phyloP scores from a whole-genome alignment of 2,329 filamentous ascomycete genomes.

The Aspergillus sp. region DNA sequence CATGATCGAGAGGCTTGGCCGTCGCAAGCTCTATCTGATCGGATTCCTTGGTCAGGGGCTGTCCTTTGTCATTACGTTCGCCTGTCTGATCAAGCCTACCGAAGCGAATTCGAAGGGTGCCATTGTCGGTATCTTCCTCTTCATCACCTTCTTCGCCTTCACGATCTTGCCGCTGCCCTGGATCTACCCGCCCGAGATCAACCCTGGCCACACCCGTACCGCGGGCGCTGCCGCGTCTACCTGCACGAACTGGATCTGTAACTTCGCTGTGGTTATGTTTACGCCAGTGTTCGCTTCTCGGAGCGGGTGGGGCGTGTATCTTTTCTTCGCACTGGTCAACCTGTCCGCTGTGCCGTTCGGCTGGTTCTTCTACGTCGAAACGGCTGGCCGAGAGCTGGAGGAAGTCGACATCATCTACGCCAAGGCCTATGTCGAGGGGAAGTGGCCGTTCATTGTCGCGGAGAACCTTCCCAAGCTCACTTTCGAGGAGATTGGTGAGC shows the following conservation, averaged over 20 bases:
- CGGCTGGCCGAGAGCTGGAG: conserved; percentile 33
- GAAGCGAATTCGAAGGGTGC: conserved; percentile 23
- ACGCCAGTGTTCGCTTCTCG: conserved; percentile 28
- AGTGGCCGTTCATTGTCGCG: conserved; percentile 18
- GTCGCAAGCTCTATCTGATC: conserved; percentile 26
- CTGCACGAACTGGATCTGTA: conserved; percentile 45
- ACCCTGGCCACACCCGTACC: conserved; percentile 44
- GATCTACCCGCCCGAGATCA: conserved; percentile 41
- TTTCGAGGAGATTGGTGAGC: conserved; percentile 16
- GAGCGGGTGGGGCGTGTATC: conserved; percentile 31
- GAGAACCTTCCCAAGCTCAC: conserved; percentile 21
- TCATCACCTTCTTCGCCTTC: conserved; percentile 57
- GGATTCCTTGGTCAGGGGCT: conserved; percentile 26
- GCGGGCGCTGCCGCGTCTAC: conserved; percentile 44
- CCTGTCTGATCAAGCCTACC: conserved; percentile 20
- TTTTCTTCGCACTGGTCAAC: conserved; percentile 33
- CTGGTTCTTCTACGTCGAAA: conserved; percentile 45
- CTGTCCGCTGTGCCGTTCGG: conserved; percentile 38
- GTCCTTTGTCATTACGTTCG: conserved; percentile 25
- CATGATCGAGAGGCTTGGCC: conserved; percentile 30
- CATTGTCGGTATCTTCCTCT: conserved; percentile 54
- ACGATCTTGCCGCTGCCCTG: conserved; percentile 55
- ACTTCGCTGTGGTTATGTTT: conserved; percentile 45
- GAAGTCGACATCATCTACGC: conserved; percentile 33
- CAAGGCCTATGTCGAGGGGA: conserved; percentile 29